These are phyloP conservation scores for Rhizoclosmatium sp. DNA, from an alignment of 192 early-diverging fungal genomes.

Conservation along the genomic window DNA sequence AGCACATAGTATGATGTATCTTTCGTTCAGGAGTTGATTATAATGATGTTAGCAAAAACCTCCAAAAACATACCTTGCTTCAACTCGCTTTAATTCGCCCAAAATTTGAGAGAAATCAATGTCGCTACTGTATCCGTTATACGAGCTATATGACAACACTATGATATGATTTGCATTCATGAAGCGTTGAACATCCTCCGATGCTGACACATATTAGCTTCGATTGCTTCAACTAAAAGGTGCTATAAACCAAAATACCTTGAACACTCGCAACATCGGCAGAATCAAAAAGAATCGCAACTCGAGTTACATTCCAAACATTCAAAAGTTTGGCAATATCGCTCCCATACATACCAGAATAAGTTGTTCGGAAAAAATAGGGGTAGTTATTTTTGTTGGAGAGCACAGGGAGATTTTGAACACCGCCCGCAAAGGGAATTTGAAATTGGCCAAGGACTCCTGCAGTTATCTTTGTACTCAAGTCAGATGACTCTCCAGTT, in stretches of 20 bases:
- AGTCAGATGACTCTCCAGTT: not conserved
- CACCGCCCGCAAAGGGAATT: not conserved
- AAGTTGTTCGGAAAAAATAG: constrained; percentile 7
- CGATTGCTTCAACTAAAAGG: not conserved
- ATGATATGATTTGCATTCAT: not conserved
- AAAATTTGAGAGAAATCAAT: constrained; percentile 1
- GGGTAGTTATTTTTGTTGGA: not conserved
- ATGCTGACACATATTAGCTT: not conserved
- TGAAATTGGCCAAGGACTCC: not conserved
- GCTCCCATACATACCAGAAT: not conserved
- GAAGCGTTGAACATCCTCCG: not conserved
- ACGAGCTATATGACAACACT: not conserved
- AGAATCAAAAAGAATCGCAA: not conserved
- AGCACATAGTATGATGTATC: constrained; percentile 18
- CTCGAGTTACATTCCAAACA: not conserved
- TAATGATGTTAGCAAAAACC: not conserved
- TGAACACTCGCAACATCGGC: not conserved
- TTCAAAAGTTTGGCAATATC: not conserved
- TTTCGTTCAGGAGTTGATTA: not conserved
- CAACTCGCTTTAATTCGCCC: not conserved
- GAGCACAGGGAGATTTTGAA: constrained; percentile 4
- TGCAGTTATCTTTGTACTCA: constrained; percentile 6
- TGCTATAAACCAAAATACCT: not conserved
- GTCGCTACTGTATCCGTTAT: not conserved
- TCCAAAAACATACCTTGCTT: constrained; percentile 1